Percentiles rank a stretch among this genome's conserved stretches.
Evolutionary conservation across 2,329 filamentous ascomycete genomes (phyloP).

Genomic region (Capronia epimyces): DNA sequence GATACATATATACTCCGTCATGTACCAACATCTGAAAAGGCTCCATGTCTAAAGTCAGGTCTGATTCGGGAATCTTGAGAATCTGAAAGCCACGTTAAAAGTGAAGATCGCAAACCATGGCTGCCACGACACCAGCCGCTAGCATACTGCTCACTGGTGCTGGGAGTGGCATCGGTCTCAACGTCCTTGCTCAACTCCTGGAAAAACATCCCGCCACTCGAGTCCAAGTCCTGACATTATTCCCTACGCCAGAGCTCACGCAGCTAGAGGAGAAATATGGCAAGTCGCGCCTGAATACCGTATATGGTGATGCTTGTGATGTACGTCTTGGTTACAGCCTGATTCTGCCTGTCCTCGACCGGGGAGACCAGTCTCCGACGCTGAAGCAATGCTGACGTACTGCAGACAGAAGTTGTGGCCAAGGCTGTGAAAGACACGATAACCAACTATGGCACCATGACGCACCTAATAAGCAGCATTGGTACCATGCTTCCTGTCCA

Average conservation of each 20-base stretch:
- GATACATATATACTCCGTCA: no score
- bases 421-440: conserved; percentile 3
- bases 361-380: not conserved
- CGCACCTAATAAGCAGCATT: conserved; percentile 4
- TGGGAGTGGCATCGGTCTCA: conserved; percentile 53
- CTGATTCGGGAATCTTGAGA: no score
- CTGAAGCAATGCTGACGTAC: not conserved
- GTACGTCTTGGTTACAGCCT: not conserved
- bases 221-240: conserved; percentile 4
- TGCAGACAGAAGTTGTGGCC: not conserved
- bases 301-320: conserved; percentile 4
- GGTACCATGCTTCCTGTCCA: conserved; percentile 6
- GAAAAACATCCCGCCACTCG: not conserved
- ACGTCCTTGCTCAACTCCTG: conserved; percentile 40
- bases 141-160: conserved; percentile 1
- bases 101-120: not conserved
- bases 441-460: conserved; percentile 7
- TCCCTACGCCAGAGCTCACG: conserved; percentile 2
- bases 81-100: no score
- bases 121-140: not conserved
- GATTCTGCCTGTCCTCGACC: no score
- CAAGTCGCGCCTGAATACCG: not conserved
- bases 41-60: no score
- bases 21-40: no score
- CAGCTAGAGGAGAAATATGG: conserved; percentile 2